Base-by-base conservation (phyloP, 1,284 basidiomycete species). In the Mycosarcoma mackinlayi region DNA sequence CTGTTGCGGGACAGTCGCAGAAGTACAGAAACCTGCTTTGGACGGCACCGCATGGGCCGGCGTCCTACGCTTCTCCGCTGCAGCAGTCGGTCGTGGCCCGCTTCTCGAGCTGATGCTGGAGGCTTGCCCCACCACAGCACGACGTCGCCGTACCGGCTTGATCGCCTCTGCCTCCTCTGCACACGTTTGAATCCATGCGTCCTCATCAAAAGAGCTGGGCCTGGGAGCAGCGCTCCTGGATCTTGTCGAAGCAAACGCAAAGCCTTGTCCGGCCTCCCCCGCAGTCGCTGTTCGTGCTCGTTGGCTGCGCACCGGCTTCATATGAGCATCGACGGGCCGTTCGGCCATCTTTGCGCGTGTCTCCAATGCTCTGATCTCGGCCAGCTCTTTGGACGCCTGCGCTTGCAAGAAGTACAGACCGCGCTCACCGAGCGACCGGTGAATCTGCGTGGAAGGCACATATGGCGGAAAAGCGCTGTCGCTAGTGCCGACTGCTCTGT, bases 371-470 rank as follows among this genome's bases (percentile, higher is more conserved):
- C 73, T 63, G 25, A 82, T 76, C 59, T 82, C 80, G 21, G 74
- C 64, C 27, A 80, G 49, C 45, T 82, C 78, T 21, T 55, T 65
- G 1, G 80, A 67, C 3, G 79, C 78, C 55, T 82, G 80, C 9
- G 80, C 80, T 56, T 82, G 79, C 23, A 82, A 63, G 39, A 63
- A 80, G 31, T 74, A 69, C 19, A 79, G 59, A 11, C 80, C 79
- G 11, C 68, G 62, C 30, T 77, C 60, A 1, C 79, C 80, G 4
- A 70, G 40, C 7, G 77, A 80, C 30, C 80, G 69, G 41, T 82
- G 80, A n/a, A 51, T 53, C 53, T 79, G 73, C 5, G 50, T 48
- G 4, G 76, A 75, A 0, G 71, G 61, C 13, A 59, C 59, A 30
- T 81, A 82, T 14, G 50, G 39, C 9, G 71, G 71, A 51, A 61